A percentile compares a stretch with the other conserved stretches of the same genome.
These are phyloP conservation scores for Paxillus involutus DNA, from an alignment of 768 basidiomycete species.

Conservation along the genomic window DNA sequence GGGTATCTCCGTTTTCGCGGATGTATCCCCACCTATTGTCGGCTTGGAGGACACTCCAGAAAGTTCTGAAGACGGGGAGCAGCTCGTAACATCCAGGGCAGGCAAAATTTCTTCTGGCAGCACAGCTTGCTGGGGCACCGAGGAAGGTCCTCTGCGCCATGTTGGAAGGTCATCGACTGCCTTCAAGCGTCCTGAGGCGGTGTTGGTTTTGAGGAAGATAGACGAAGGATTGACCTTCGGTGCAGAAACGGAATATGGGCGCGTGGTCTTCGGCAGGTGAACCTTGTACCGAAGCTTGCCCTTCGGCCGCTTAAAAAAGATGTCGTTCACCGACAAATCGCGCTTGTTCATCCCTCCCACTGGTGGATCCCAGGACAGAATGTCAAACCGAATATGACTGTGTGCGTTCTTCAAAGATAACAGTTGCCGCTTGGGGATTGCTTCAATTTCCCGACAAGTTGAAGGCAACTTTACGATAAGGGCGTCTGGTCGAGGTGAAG, in stretches of 20 bases:
- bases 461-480: constrained; percentile 51
- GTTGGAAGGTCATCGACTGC: constrained; percentile 34
- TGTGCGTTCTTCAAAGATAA: constrained; percentile 39
- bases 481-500: constrained; percentile 42
- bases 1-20: constrained; percentile 24
- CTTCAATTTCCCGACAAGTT: constrained; percentile 39
- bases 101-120: constrained; percentile 11
- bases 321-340: constrained; percentile 63
- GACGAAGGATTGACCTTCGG: constrained; percentile 43
- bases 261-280: constrained; percentile 30
- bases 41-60: constrained; percentile 21
- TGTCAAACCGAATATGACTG: constrained; percentile 53
- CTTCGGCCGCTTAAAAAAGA: constrained; percentile 56
- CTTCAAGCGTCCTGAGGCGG: constrained; percentile 27
- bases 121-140: constrained; percentile 6
- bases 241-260: constrained; percentile 6
- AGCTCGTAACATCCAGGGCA: constrained; percentile 55
- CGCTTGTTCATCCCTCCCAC: constrained; percentile 60
- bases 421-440: constrained; percentile 49
- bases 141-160: constrained; percentile 39
- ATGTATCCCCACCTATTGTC: constrained; percentile 34
- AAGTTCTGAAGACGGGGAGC: constrained; percentile 63
- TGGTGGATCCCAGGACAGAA: constrained; percentile 71
- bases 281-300: constrained; percentile 37
- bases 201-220: constrained; percentile 16